Conservation (phyloP, 2,329 filamentous ascomycete species). For the Fusarium transvaalense region DNA sequence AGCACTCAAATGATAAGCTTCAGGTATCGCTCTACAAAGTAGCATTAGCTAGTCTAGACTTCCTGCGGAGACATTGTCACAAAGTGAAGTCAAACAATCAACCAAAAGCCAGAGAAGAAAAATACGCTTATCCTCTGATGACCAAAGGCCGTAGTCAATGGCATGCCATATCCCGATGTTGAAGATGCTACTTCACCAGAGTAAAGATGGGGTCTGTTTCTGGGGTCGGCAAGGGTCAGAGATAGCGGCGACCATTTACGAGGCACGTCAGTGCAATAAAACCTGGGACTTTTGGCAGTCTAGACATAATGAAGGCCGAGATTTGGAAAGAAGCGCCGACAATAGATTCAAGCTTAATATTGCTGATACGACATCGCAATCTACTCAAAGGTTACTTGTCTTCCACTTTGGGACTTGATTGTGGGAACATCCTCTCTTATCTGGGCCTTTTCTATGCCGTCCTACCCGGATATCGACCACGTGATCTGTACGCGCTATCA, state of each 20-base stretch:
- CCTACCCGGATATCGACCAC: constrained; percentile 13
- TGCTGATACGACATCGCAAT: neutral
- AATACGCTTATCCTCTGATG: neutral
- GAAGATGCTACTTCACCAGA: neutral
- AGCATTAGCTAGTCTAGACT: neutral
- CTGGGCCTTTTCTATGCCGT: constrained; percentile 16
- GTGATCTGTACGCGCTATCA: constrained; percentile 10
- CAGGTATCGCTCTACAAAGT: too few relatives aligned
- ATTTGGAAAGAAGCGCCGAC: constrained; percentile 3
- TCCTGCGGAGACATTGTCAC: neutral
- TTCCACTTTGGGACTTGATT: neutral
- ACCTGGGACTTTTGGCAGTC: constrained; percentile 3
- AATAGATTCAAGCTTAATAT: constrained; percentile 23
- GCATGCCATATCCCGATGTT: too few relatives aligned
- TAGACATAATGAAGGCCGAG: constrained; percentile 1
- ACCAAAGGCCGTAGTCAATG: neutral
- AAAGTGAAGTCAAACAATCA: too few relatives aligned
- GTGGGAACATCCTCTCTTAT: constrained; percentile 12
- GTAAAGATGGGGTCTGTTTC: neutral
- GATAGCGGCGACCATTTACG: constrained; percentile 11
- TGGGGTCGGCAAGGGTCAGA: neutral
- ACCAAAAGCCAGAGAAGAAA: neutral
- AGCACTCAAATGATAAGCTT: constrained; percentile 27
- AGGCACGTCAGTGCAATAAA: neutral
- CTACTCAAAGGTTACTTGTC: neutral